Conservation (phyloP, 345 rosid species). For the Trapa incisa region DNA sequence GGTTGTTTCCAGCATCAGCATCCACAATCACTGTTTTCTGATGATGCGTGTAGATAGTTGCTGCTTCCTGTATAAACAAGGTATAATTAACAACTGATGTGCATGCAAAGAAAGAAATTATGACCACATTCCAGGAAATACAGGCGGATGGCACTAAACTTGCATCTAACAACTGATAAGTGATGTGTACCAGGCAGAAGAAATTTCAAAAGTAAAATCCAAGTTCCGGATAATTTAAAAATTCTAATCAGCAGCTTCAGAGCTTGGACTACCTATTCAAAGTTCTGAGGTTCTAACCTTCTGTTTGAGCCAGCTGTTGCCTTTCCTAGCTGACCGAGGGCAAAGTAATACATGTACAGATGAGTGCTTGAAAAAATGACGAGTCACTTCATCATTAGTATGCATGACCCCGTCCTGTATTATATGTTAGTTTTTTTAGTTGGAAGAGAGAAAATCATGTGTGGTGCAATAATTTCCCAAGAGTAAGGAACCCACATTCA, state of each 20-base stretch:
- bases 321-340: slow-evolving; percentile 75
- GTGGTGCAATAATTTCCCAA: neutral
- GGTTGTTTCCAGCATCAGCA: slow-evolving; percentile 12
- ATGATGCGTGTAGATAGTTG: slow-evolving; percentile 11
- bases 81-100: neutral
- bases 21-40: slow-evolving; percentile 15
- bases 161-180: neutral
- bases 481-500: neutral
- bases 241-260: neutral
- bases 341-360: slow-evolving; percentile 84
- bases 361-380: slow-evolving; percentile 75
- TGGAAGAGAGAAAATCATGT: neutral
- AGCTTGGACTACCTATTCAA: neutral
- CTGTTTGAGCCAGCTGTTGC: slow-evolving; percentile 70
- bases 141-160: neutral
- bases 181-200: neutral
- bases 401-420: slow-evolving; percentile 75
- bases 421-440: slow-evolving; percentile 10
- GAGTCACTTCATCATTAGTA: slow-evolving; percentile 83
- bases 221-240: neutral
- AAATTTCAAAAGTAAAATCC: neutral
- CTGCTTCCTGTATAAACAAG: slow-evolving; percentile 17
- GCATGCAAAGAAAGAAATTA: neutral
- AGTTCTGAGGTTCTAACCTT: slow-evolving; percentile 30
- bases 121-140: neutral